Conservation (phyloP, 306 rosid genomes). For the Cicer arietinum region DNA sequence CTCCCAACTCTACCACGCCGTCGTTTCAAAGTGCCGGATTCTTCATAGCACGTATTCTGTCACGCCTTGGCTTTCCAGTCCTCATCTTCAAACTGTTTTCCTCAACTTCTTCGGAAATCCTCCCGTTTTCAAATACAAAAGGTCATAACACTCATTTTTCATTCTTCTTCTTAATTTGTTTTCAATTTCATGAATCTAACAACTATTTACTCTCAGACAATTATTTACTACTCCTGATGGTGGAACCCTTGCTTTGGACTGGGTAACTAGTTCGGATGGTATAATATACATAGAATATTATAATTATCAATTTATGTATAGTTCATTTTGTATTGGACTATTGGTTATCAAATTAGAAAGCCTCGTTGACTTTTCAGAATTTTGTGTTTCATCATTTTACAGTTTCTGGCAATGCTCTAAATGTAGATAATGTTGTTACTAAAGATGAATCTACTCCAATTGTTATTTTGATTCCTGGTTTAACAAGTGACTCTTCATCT, state of each 20-base stretch:
- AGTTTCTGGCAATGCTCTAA: constrained; percentile 54
- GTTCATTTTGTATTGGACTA: not conserved
- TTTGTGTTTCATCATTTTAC: constrained; percentile 37
- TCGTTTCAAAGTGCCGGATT: constrained; percentile 78
- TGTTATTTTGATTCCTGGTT: constrained; percentile 81
- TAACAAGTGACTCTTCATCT: constrained; percentile 84
- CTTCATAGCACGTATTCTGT: constrained; percentile 68
- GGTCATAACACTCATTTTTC: constrained; percentile 45
- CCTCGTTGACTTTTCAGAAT: constrained; percentile 23
- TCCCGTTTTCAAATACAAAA: constrained; percentile 70
- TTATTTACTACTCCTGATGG: constrained; percentile 65
- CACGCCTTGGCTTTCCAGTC: constrained; percentile 89
- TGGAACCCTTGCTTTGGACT: constrained; percentile 81
- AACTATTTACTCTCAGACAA: constrained; percentile 54
- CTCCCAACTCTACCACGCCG: constrained; percentile 60
- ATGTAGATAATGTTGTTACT: constrained; percentile 37
- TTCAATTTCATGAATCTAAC: not conserved
- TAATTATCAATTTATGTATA: constrained; percentile 1
- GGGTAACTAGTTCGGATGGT: constrained; percentile 68
- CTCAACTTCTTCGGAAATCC: constrained; percentile 68
- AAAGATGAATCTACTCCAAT: constrained; percentile 71
- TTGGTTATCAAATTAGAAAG: not conserved
- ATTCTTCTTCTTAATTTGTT: not conserved
- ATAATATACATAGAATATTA: constrained; percentile 27
- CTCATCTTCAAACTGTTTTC: constrained; percentile 84